Evolutionary conservation across 257 asterid species (phyloP).

Genomic region (Ilex asprella): DNA sequence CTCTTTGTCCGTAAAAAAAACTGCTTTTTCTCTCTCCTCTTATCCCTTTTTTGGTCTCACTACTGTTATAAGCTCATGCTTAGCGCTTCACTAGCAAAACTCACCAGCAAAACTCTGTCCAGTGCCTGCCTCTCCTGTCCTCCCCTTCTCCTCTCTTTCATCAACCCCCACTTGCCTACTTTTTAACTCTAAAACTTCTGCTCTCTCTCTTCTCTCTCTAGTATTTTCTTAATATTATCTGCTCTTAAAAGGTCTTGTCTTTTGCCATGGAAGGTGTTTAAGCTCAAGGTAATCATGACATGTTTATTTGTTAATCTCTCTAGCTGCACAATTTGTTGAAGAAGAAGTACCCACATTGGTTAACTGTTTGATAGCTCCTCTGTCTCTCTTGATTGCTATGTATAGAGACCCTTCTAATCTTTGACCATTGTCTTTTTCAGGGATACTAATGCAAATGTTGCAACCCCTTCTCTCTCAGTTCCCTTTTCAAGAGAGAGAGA

Average conservation of each 20-base stretch:
- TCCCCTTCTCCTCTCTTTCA: conserved; percentile 14
- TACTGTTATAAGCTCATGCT: conserved; percentile 69
- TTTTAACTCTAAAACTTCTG: conserved; percentile 1
- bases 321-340: conserved; percentile 2
- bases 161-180: background rate
- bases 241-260: background rate
- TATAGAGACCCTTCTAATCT: conserved; percentile 10
- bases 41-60: conserved; percentile 33
- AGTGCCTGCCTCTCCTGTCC: background rate
- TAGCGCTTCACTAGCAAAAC: conserved; percentile 55
- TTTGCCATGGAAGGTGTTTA: conserved; percentile 8
- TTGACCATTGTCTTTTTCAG: conserved; percentile 23
- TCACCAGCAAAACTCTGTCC: conserved; percentile 41
- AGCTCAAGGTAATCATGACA: conserved; percentile 2
- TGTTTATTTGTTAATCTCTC: conserved; percentile 6
- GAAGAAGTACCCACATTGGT: background rate
- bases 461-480: conserved; percentile 19
- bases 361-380: too few relatives aligned
- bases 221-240: conserved; percentile 12
- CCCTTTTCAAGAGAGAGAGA: conserved; percentile 23
- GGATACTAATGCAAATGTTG: conserved; percentile 10
- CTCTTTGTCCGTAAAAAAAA: conserved; percentile 11
- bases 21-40: background rate
- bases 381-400: too few relatives aligned
- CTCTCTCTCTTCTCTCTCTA: background rate